Evolutionary conservation across 2,329 filamentous ascomycete species (phyloP), one percentile per base, ranked within the genome.

Genomic region (Aspergillus terreus): DNA sequence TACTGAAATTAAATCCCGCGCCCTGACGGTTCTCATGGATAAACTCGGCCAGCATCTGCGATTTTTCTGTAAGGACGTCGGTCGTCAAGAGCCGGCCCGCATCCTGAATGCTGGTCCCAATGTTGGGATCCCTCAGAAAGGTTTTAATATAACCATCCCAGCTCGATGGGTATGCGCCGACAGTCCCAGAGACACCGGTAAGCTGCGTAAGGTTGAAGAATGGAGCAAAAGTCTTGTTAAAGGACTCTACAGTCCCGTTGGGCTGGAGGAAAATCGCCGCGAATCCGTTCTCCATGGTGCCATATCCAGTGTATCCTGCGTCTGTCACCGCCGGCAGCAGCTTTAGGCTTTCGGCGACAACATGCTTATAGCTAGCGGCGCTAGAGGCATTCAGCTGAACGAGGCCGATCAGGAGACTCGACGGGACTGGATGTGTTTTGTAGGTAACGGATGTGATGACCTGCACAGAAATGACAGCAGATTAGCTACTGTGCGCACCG

Each of bases 381-480:
- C 5, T 30, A 5, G 46, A 40, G 23, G 36, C 7, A 17, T 48
- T 48, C 4, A 48, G 7, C 41, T 48, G 46, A 2, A 48, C 36
- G 12, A 48, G 6, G 7, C 46, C 35, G 4, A 48, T 15, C 1
- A n/a, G 36, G 6, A 48, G 46, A 11, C 38, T 48, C 9, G 17
- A 33, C 21, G 46, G 46, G 25, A 48, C 46, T 23, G 21, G 21
- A 25, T 48, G 46, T n/a, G 46, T 48, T 11, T 21, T 48, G n/a
- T 48, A 48, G n/a, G 46, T 48, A 4, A 48, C 46, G 4, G 46
- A 48, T 17, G 46, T 48, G 6, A 48, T 36, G n/a, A 48, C 25
- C 46, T 48, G 25, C 2, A 3, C 21, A 9, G 6, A 6, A 6
- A 17, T 25, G 32, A 11, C 11, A 47, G 2, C 1, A 9, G 6